Evolutionary conservation across 2,329 filamentous ascomycete genomes (phyloP), one percentile per base, ranked within the genome.

Genomic region (Penicillium sp.): DNA sequence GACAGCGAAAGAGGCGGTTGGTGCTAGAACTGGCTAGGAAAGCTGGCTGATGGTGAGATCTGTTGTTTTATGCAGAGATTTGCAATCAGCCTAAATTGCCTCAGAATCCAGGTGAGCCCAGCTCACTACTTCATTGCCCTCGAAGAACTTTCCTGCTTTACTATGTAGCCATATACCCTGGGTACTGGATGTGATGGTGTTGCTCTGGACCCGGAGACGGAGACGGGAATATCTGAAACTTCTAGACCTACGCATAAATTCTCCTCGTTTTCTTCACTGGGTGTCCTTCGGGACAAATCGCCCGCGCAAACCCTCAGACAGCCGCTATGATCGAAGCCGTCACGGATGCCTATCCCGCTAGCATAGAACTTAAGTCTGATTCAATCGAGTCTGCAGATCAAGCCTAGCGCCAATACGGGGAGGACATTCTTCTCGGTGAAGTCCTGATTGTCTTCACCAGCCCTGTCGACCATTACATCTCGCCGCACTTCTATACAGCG

Each of bases 401-500:
- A 45, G 48, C 4, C 37, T 22, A 48, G 37, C 6, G 57, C 51
- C 38, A 7, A 8, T 4, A 14, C 13, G 0, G 10, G 19, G 53
- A 40, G 11, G 30, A 45, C 22, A 30, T 45, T 14, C 59, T 65
- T 5, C 57, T 60, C 0, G 59, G 19, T 0, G 65, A 67, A 26
- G 56, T 65, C 13, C n/a, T 69, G n/a, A 61, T 68, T 6, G 45
- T 68, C 8, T 69, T 69, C 49, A 66, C 62, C 4, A 67, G 65
- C 14, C 61, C 63, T 0, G 57, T 65, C 19, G 63, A 68, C 28
- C 65, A 69, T 46, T 69, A 68, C 16, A 65, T 69, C 13, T 61
- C 66, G 0, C 86, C 88, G 0, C 87, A 88, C 61, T 90, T 89
- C 74, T 90, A 90, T 76, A 80, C 76, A 11, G 87, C 83, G 0